phyloP scores from a whole-genome alignment of 306 rosid genomes.

The Corylus avellana region DNA sequence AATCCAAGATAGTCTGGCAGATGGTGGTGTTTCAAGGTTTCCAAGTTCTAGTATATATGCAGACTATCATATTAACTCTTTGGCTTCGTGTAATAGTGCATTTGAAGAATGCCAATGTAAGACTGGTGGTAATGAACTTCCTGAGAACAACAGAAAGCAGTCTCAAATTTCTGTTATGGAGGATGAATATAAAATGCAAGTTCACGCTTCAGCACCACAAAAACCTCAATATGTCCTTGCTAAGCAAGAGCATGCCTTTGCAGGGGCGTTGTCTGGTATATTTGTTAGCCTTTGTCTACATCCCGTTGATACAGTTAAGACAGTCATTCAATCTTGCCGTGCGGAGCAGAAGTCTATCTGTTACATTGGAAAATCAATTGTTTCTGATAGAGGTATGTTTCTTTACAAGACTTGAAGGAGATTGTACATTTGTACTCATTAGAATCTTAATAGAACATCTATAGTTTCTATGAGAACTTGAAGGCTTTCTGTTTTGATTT shows the following conservation, averaged over 20 bases:
- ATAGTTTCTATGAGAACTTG: conserved; percentile 19
- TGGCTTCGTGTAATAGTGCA: conserved; percentile 34
- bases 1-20: conserved; percentile 34
- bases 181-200: conserved; percentile 38
- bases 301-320: conserved; percentile 93
- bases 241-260: conserved; percentile 87
- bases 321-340: conserved; percentile 77
- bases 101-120: conserved; percentile 31
- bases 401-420: conserved; percentile 13
- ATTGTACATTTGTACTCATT: conserved; percentile 8
- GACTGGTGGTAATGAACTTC: conserved; percentile 44
- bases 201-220: conserved; percentile 30
- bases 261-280: conserved; percentile 93
- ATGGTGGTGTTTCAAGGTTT: conserved; percentile 33
- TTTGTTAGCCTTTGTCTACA: conserved; percentile 93
- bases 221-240: conserved; percentile 48
- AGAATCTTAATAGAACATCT: conserved; percentile 14
- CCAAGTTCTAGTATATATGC: conserved; percentile 38
- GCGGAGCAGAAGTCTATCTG: conserved; percentile 71
- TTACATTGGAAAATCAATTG: conserved; percentile 75
- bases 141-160: conserved; percentile 37
- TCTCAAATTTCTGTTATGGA: conserved; percentile 26
- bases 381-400: conserved; percentile 85
- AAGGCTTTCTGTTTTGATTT: conserved; percentile 19
- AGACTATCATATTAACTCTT: conserved; percentile 40